Base-by-base conservation (phyloP, 768 basidiomycete species). In the Grammothele lineata region DNA sequence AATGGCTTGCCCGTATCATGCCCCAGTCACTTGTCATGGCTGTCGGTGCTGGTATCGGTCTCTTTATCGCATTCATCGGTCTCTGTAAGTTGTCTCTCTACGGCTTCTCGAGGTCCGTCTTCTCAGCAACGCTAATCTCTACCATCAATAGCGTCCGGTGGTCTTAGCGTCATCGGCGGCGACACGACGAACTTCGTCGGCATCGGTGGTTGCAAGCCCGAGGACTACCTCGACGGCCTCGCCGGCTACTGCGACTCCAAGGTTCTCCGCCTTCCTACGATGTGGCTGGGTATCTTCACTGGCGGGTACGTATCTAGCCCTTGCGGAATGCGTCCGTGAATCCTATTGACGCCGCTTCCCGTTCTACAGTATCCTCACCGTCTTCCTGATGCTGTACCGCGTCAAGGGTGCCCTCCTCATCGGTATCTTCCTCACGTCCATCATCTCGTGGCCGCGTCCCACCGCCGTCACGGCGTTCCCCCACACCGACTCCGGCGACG, bases 1-100 rank as follows among this genome's bases (percentile, higher is more conserved):
- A 92, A 69, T 93, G 89, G 91, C 75, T 93, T 4, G 87, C 85
- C 12, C 80, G 91, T 14, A 78, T 90, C 46, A 92, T 93, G 80
- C 91, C 91, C 1, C 85, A 87, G 53, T 92, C 90, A 3, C 75
- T 93, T 22, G 82, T 91, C 4, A 75, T 91, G 45, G 84, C 90
- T 2, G 87, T 91, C 10, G 91, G 90, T 35, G 80, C 87, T 30
- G 91, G 90, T 48, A 92, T 93, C 57, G 91, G 91, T 50, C 65
- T 93, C 15, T 93, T 88, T 66, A 88, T 93, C 54, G 88, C 89
- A 75, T 87, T 57, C 59, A 81, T 77, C 22, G 35, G 43, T 43
- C 48, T 48, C 35, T 45, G 51, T 53, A 25, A 26, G 51, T 45
- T 11, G 4, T 9, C 38, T 17, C 12, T 15, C 36, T 24, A 27